phyloP scores from a whole-genome alignment of 768 basidiomycete genomes.

The Multifurca ochricompacta region DNA sequence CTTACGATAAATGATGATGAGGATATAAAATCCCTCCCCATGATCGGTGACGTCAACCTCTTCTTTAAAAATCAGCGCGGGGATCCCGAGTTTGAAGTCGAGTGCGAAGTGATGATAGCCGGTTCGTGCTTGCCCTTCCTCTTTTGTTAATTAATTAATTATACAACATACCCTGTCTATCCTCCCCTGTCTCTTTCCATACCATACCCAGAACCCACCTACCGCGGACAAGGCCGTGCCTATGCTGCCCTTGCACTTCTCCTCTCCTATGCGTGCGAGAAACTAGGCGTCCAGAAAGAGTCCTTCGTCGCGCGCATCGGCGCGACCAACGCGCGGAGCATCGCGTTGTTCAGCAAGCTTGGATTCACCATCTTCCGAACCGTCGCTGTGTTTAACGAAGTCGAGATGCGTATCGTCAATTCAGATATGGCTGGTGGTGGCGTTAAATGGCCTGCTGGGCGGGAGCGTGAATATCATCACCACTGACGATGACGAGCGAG shows the following conservation, averaged over 20 bases:
- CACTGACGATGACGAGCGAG: too few species aligned
- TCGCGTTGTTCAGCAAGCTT: constrained; percentile 64
- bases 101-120: constrained; percentile 92
- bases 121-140: too few species aligned
- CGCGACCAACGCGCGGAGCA: constrained; percentile 59
- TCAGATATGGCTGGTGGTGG: background rate
- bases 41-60: constrained; percentile 92
- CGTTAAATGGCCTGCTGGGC: constrained; percentile 7
- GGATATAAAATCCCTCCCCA: constrained; percentile 38
- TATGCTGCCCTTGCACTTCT: constrained; percentile 54
- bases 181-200: too few species aligned
- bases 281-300: constrained; percentile 34
- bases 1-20: too few species aligned
- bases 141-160: too few species aligned
- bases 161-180: too few species aligned
- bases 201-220: constrained; percentile 61
- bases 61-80: constrained; percentile 56
- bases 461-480: constrained; percentile 8
- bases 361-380: constrained; percentile 65
- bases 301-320: constrained; percentile 65
- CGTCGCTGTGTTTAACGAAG: constrained; percentile 71
- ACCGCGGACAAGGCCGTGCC: constrained; percentile 64
- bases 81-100: constrained; percentile 51
- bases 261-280: constrained; percentile 54
- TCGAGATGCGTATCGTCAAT: constrained; percentile 56